Conservation (phyloP, 2,329 filamentous ascomycete genomes). For the Nemania sp. region DNA sequence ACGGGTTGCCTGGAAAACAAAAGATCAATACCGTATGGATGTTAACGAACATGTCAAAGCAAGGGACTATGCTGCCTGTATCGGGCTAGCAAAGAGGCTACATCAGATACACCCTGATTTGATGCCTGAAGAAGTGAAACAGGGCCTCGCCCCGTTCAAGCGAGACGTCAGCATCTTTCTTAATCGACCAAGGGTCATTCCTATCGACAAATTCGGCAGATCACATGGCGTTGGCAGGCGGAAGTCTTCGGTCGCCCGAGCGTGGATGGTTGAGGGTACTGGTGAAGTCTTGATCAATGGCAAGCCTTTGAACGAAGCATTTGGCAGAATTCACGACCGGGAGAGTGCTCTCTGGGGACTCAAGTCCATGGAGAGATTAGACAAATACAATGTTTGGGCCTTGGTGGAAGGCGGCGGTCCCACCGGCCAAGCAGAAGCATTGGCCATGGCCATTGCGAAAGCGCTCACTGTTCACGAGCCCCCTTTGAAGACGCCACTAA, state of each 20-base stretch:
- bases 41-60: constrained; percentile 74
- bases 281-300: constrained; percentile 91
- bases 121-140: constrained; percentile 69
- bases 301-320: constrained; percentile 78
- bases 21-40: constrained; percentile 72
- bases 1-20: constrained; percentile 77
- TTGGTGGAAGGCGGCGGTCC: constrained; percentile 82
- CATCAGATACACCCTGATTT: constrained; percentile 83
- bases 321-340: constrained; percentile 87
- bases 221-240: constrained; percentile 80
- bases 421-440: constrained; percentile 93
- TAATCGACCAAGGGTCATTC: constrained; percentile 63
- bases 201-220: constrained; percentile 76
- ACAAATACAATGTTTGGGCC: constrained; percentile 98
- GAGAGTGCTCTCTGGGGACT: constrained; percentile 94
- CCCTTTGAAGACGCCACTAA: constrained; percentile 80
- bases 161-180: constrained; percentile 73
- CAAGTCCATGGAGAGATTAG: constrained; percentile 77
- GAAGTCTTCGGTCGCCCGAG: constrained; percentile 84
- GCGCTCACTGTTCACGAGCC: constrained; percentile 91
- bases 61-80: constrained; percentile 76
- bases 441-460: constrained; percentile 87
- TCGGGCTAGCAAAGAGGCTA: constrained; percentile 75
- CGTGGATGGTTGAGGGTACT: constrained; percentile 88
- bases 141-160: constrained; percentile 70